phyloP scores from a whole-genome alignment of 495 filamentous ascomycete genomes.

The Gamarada debralockiae region DNA sequence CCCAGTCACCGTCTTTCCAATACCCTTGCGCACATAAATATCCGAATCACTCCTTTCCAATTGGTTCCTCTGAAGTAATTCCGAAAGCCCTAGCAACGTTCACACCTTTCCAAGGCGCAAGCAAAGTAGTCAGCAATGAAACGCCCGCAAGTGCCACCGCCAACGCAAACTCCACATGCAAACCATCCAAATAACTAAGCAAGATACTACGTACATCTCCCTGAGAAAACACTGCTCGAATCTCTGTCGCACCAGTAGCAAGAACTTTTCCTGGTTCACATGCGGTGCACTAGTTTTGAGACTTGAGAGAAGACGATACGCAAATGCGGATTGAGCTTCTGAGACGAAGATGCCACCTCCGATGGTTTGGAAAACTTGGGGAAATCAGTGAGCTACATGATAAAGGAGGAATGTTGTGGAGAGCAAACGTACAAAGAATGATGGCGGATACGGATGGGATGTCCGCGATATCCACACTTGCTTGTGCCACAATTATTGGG shows the following conservation, averaged over 20 bases:
- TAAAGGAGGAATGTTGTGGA: background rate
- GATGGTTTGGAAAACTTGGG: constrained; percentile 24
- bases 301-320: constrained; percentile 46
- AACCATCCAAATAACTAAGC: background rate
- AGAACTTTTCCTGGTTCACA: constrained; percentile 29
- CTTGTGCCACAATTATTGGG: constrained; percentile 5
- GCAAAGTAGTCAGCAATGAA: background rate
- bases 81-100: background rate
- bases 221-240: constrained; percentile 13
- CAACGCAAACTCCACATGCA: background rate
- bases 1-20: too few relatives aligned
- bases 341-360: constrained; percentile 59
- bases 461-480: background rate
- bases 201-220: background rate
- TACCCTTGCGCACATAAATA: background rate
- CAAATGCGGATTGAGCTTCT: constrained; percentile 56
- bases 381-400: too few relatives aligned
- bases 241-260: constrained; percentile 38
- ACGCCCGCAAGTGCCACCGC: background rate
- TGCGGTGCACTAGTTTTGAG: constrained; percentile 13
- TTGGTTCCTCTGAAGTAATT: background rate
- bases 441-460: constrained; percentile 5
- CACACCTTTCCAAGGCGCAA: background rate
- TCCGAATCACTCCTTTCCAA: background rate
- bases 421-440: constrained; percentile 4